phyloP scores from a whole-genome alignment of 1,139 yeast genomes.

The Saccharomyces hybrid region DNA sequence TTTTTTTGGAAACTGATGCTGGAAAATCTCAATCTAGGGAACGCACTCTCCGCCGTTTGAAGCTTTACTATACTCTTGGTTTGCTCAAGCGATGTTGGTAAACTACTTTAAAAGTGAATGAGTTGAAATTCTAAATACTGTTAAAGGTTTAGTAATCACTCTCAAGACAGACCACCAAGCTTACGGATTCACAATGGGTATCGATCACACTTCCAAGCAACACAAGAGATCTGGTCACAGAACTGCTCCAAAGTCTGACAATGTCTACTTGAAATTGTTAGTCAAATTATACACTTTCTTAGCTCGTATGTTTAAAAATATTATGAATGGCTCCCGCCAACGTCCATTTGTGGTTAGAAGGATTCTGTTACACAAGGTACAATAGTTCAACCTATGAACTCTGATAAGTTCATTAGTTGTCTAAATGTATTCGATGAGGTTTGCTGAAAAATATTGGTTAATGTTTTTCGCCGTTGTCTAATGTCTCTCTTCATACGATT shows the following conservation, averaged over 20 bases:
- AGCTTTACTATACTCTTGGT: no score
- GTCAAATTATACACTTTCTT: slow-evolving; percentile 97
- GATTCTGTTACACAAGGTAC: slow-evolving; percentile 13
- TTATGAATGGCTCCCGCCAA: neutral
- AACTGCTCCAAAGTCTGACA: slow-evolving; percentile 98
- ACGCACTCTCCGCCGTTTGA: no score
- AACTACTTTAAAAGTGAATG: neutral
- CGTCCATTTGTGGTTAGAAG: slow-evolving; percentile 4
- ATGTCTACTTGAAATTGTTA: slow-evolving; percentile 94
- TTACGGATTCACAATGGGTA: slow-evolving; percentile 63
- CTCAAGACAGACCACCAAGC: slow-evolving; percentile 2
- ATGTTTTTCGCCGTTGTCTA: neutral
- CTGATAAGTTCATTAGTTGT: neutral
- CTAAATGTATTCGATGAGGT: neutral
- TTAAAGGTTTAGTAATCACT: neutral
- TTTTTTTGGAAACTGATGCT: no score
- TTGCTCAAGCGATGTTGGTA: no score
- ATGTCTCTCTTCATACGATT: neutral
- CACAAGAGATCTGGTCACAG: slow-evolving; percentile 96
- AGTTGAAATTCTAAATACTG: neutral
- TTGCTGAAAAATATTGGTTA: slow-evolving; percentile 1
- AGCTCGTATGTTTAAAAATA: slow-evolving; percentile 71
- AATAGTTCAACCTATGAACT: neutral
- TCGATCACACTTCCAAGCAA: slow-evolving; percentile 93
- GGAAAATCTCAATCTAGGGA: no score